A percentile compares a stretch with the other conserved stretches of the same genome.
phyloP scores from a whole-genome alignment of 176 grass and related monocot species.

The Oryza coarctata region DNA sequence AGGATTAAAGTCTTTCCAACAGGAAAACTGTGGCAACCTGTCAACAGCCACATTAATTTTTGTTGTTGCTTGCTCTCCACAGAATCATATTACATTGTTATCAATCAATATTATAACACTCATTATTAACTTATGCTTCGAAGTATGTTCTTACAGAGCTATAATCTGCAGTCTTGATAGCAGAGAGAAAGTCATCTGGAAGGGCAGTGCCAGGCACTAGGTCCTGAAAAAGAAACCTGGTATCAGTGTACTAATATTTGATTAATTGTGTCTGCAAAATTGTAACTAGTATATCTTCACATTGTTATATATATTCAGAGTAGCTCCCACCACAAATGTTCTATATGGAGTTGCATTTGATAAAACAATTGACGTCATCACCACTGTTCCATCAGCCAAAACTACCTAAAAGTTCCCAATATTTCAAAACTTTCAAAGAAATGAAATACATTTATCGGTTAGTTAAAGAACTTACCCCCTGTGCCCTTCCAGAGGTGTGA shows the following conservation, averaged over 20 bases:
- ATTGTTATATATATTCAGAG: conserved; percentile 24
- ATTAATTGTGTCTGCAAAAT: conserved; percentile 12
- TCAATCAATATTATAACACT: conserved; percentile 16
- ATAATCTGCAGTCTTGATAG: conserved; percentile 89
- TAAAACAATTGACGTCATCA: conserved; percentile 75
- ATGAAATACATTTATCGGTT: conserved; percentile 21
- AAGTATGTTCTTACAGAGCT: conserved; percentile 81
- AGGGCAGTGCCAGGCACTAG: conserved; percentile 68
- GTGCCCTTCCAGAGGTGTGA: conserved; percentile 51
- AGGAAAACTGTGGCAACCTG: conserved; percentile 83
- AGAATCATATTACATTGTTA: conserved; percentile 29
- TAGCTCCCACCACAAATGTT: conserved; percentile 85
- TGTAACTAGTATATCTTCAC: conserved; percentile 28
- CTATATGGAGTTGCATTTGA: conserved; percentile 93
- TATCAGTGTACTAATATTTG: conserved; percentile 21
- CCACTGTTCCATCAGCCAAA: conserved; percentile 85
- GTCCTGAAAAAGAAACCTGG: conserved; percentile 56
- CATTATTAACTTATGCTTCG: neutral
- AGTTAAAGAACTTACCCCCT: conserved; percentile 64
- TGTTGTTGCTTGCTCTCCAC: conserved; percentile 73
- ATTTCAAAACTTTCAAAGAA: conserved; percentile 19
- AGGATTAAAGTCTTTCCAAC: conserved; percentile 61
- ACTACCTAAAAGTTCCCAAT: conserved; percentile 58
- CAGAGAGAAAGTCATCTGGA: conserved; percentile 62
- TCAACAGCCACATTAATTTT: conserved; percentile 97